Evolutionary conservation across 164 flowering plant species (phyloP).

Genomic region (Dillenia suffruticosa): DNA sequence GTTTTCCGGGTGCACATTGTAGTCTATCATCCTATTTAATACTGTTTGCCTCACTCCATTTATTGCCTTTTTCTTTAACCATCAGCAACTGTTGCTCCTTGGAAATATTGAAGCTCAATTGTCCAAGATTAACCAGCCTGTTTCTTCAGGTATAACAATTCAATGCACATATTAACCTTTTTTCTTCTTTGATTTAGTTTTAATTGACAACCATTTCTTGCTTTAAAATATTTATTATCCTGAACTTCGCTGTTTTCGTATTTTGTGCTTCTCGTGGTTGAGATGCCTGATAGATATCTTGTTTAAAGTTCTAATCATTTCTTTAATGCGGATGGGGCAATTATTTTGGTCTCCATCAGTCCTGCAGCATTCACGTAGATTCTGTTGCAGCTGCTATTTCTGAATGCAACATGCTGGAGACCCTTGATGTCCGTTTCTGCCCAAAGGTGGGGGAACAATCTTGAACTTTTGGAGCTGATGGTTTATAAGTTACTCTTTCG

Average conservation of each 20-base stretch:
- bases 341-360: slow-evolving; percentile 32
- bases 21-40: background rate
- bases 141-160: slow-evolving; percentile 75
- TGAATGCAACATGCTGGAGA: slow-evolving; percentile 80
- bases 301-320: background rate
- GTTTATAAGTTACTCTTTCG: background rate
- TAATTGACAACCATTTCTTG: background rate
- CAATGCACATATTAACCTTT: too few species aligned
- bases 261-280: background rate
- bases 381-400: slow-evolving; percentile 69
- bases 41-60: background rate
- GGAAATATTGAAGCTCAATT: slow-evolving; percentile 71
- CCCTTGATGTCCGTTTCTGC: slow-evolving; percentile 90
- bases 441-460: slow-evolving; percentile 55
- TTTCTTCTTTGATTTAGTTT: background rate
- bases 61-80: background rate
- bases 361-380: slow-evolving; percentile 72
- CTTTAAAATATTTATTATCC: background rate
- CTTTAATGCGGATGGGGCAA: background rate
- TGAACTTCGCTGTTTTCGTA: background rate
- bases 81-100: slow-evolving; percentile 78
- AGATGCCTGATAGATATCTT: background rate
- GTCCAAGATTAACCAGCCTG: slow-evolving; percentile 84
- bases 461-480: too few species aligned
- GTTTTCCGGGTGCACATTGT: background rate